Evolutionary conservation across 1,139 yeast genomes (phyloP), one percentile per base, ranked within the genome.

Genomic region (Scheffersomyces titani): DNA sequence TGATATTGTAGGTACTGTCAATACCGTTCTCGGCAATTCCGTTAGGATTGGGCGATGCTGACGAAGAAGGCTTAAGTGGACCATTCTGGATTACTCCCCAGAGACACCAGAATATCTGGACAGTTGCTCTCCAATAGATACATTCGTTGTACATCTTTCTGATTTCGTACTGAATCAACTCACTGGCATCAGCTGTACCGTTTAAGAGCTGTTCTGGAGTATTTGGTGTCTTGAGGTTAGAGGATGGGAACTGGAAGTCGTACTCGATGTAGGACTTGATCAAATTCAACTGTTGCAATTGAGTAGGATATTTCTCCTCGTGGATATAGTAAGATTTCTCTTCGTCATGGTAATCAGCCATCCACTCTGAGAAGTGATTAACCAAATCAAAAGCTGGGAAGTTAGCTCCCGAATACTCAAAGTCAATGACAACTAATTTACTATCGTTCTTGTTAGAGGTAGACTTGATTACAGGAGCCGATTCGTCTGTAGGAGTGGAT

Each of bases 361-460:
- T 94, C 99, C 99, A 94, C 73, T 94, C 99, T 62, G 90, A 84
- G 59, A 84, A 83, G 74, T 94, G 98, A 70, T 94, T 93, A 19
- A 92, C 93, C 56, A 94, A 84, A 70, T 94, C 99, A 69, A 80
- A 90, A 0, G 97, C 97, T 1, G 97, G 92, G 55, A 88, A 81
- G 68, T 93, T 94, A n/a, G 97, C 88, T 1, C 98, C 98, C 0
- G 97, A 88, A 71, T 93, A 94, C 74, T 94, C 99, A 71, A 94
- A 94, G 71, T 94, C 99, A 67, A 94, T 94, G 19, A 94, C 99
- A 18, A 91, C 97, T 62, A 94, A 79, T 67, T 86, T 88, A 40
- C 85, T 80, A 75, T 94, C 98, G 56, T 72, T 70, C 56, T 74
- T 75, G 58, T 71, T 72, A 53, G 76, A 70, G 44, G 81, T 74